Conservation (phyloP, 2,329 filamentous ascomycete species). For the Cephalotrichum gorgonifer region DNA sequence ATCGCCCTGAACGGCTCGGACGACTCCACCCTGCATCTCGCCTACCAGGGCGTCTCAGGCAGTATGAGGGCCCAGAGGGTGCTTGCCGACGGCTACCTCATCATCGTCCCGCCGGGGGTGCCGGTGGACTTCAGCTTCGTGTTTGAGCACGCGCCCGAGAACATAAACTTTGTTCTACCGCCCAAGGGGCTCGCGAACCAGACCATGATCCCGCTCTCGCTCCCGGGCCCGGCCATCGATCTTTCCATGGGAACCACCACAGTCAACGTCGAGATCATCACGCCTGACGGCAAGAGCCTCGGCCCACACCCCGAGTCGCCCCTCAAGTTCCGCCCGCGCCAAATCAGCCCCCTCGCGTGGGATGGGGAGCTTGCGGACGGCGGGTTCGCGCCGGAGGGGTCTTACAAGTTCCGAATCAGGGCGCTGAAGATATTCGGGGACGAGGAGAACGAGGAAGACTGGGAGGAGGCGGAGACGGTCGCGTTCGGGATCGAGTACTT, state of each 20-base stretch:
- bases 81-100: constrained; percentile 13
- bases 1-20: constrained; percentile 27
- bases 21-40: constrained; percentile 22
- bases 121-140: not conserved
- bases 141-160: not conserved
- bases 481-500: constrained; percentile 34
- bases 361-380: constrained; percentile 36
- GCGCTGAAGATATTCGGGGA: constrained; percentile 43
- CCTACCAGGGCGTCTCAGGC: constrained; percentile 26
- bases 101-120: not conserved
- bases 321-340: constrained; percentile 17
- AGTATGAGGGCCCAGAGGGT: constrained; percentile 21
- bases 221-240: constrained; percentile 5
- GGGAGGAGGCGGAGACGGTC: constrained; percentile 30
- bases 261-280: constrained; percentile 33
- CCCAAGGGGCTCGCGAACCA: not conserved
- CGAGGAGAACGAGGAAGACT: constrained; percentile 29
- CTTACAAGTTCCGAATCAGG: constrained; percentile 37
- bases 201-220: not conserved
- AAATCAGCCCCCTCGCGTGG: constrained; percentile 21
- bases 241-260: constrained; percentile 34
- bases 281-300: constrained; percentile 7
- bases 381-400: constrained; percentile 34
- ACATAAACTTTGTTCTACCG: not conserved
- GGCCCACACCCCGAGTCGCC: constrained; percentile 9